Evolutionary conservation across 2,329 filamentous ascomycete genomes (phyloP), one percentile per base, ranked within the genome.

Genomic region (Phoma herbarum): DNA sequence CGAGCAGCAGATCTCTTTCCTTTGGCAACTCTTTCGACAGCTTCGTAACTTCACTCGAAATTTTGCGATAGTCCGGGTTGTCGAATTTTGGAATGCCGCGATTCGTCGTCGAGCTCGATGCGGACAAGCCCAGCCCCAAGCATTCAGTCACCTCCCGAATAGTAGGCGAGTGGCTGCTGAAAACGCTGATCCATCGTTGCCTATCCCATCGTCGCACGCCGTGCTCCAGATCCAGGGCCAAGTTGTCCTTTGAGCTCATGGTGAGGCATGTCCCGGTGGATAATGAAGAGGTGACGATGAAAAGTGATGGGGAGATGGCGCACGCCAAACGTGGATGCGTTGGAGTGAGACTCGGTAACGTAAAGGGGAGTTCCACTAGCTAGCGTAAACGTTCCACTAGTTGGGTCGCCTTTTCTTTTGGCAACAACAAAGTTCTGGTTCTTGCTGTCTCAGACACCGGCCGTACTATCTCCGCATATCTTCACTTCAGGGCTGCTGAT

Each of bases 51-150:
- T 75, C 73, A 65, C 68, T 73, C 8, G 73, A 75, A 29, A 76
- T 66, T 61, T 72, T 75, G 59, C 69, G 70, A 61, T 73, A 74
- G 44, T 76, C 72, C 26, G 74, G 74, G 41, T 74, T 74, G 67
- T 76, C 74, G 68, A 76, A 76, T 48, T 76, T 76, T 56, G 73
- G 73, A 52, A 76, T 76, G 63, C 74, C 74, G 54, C 73, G 71
- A 60, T 75, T 75, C 43, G 73, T 75, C 45, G 70, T 75, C 22
- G 70, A 73, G 57, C 69, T 71, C n/a, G 71, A 73, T 45, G 73
- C 71, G 20, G 71, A 73, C 42, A 75, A 60, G 60, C 72, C 72
- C 44, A 76, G 65, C 43, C 74, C 74, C 47, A 76, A 62, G 57
- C 70, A 74, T 61, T 76, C 74, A 42, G 73, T 75, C 26, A 76